These are phyloP conservation scores for Naganishia sp. DNA, from an alignment of 1,284 basidiomycete genomes.

Conservation along the genomic window DNA sequence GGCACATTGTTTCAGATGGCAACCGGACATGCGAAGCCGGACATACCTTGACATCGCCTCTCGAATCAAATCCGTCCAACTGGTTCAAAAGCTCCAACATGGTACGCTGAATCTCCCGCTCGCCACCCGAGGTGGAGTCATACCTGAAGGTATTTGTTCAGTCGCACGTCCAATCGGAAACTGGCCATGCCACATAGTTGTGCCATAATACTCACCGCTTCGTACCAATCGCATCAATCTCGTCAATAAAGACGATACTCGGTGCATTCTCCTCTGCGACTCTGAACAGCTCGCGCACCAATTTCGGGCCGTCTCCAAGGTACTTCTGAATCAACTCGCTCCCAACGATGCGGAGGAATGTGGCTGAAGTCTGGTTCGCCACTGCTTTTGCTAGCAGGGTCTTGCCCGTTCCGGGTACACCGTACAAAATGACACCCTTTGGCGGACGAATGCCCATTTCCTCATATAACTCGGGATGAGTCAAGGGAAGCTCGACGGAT, in stretches of 20 bases:
- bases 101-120: slow-evolving; percentile 97
- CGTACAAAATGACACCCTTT: slow-evolving; percentile 98
- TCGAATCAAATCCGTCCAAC: slow-evolving; percentile 97
- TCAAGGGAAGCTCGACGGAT: slow-evolving; percentile 96
- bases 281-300: slow-evolving; percentile 95
- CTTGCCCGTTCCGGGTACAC: slow-evolving; percentile 98
- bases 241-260: slow-evolving; percentile 99
- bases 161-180: background rate
- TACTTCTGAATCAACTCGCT: slow-evolving; percentile 99
- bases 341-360: slow-evolving; percentile 96
- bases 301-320: slow-evolving; percentile 97
- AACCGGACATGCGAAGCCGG: slow-evolving; percentile 31
- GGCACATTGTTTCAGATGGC: background rate
- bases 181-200: background rate
- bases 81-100: slow-evolving; percentile 99
- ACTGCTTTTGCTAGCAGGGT: slow-evolving; percentile 97
- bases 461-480: slow-evolving; percentile 97
- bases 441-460: slow-evolving; percentile 99
- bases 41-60: slow-evolving; percentile 93
- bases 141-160: slow-evolving; percentile 51
- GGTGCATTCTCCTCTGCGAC: slow-evolving; percentile 97
- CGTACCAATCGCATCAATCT: slow-evolving; percentile 97
- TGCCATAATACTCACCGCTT: slow-evolving; percentile 67
- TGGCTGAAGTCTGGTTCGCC: slow-evolving; percentile 97
- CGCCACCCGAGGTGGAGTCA: slow-evolving; percentile 95